Base-by-base conservation (phyloP, 495 filamentous ascomycete species). In the Astrothelium subdiscretum region DNA sequence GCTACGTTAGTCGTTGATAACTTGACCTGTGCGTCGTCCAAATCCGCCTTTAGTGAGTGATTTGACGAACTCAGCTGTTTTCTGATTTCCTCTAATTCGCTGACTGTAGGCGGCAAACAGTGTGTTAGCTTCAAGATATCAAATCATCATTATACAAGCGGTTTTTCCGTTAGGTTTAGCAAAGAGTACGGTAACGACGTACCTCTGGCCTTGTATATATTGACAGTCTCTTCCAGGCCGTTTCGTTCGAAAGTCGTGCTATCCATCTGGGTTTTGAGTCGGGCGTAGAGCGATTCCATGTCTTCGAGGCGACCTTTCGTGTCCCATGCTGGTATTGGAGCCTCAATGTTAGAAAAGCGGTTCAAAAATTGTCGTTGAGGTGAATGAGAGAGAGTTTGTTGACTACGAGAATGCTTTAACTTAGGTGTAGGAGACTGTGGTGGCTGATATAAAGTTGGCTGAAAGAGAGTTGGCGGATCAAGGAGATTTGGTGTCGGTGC, bases 121-220 rank as follows among this genome's bases (percentile, higher is more conserved):
- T 58, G 48, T 3, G 52, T 67, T 58, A 70, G 42, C 58, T 18
- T 29, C 58, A 35, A 32, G 11, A 3, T 43, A 31, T 57, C 31
- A 38, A 20, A 48, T 3, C 11, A 57, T 12, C 58, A 20, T 13
- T 24, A 27, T 32, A 4, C 8, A 66, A n/a, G 18, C 65, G 2
- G 51, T 44, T 3, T 66, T 51, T 60, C 48, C 26, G n/a, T 61
- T n/a, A 20, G 20, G 58, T 32, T 13, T 6, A 43, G 24, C 1
- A n/a, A 5, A 48, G 43, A 15, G 48, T 8, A 54, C 26, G 22
- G 24, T 8, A 18, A 59, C n/a, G 32, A 75, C 85, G 62, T 78
- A 96, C 91, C 81, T 81, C 83, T 79, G 38, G 79, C 79, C 72
- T 94, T 91, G 67, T 87, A 87, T 3, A 88, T 29, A 3, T 83